Evolutionary conservation across 2,329 filamentous ascomycete genomes (phyloP), one percentile per base, ranked within the genome.

Genomic region (Pyrenophora seminiperda): DNA sequence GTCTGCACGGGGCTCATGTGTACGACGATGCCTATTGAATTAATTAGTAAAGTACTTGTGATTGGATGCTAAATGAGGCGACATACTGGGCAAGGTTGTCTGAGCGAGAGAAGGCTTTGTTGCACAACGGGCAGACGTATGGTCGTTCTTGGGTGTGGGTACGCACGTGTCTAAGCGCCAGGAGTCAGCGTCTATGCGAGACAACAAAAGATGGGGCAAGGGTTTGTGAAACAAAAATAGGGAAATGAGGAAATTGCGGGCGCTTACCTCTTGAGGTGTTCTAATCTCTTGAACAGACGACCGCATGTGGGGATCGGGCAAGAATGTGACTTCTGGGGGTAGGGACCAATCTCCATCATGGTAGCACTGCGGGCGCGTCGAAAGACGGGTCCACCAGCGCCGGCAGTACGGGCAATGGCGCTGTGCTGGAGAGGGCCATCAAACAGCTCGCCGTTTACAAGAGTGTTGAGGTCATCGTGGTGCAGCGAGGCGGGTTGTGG

Each of bases 141-240:
- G 94, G 94, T 78, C 93, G 90, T 81, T 99, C 94, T 82, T 99
- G 94, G 48, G 94, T 99, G 82, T 99, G 94, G 70, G 94, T 99
- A 78, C 94, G 90, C 75, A 99, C 94, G 79, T 99, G 94, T 83
- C 92, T 96, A 83, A 66, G 72, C 75, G 76, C 72, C 70, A 59
- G 59, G 67, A n/a, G 69, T 75, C 67, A 75, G 80, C 78, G 78
- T 76, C 73, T 78, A 78, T 73, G 79, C 67, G 62, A 66, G 63
- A 66, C 60, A 54, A 54, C 44, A 65, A 54, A 61, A 60, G n/a
- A 58, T 54, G 54, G 54, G 24, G 24, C 24, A 27, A 4, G 20
- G 20, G 4, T 13, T 27, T 27, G 24, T 27, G 24, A 27, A 27
- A 27, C 24, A 27, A 9, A 27, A 27, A 27, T 3, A 27, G 24